Base-by-base conservation (phyloP, 2,329 filamentous ascomycete genomes). In the Samsoniella hepiali region DNA sequence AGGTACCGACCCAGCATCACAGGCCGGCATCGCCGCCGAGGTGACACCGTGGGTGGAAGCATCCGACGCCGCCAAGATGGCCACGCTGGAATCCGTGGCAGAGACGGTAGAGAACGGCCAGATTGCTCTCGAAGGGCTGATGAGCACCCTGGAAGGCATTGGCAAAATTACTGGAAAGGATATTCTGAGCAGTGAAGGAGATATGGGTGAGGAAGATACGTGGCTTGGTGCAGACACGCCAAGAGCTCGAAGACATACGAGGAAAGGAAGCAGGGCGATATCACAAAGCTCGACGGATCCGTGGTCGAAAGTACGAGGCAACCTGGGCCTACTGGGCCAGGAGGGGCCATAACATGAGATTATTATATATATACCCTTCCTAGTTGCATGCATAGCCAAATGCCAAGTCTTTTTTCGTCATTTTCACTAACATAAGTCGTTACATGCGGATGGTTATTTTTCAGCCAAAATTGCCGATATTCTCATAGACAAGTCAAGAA, bases 401-500 rank as follows among this genome's bases (percentile, higher is more conserved):
- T 64, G n/a, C 11, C 29, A 53, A 42, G 9, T 62, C 49, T 62
- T 58, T 57, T 53, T 51, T 38, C n/a, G 4, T 45, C 9, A 58
- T 38, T 31, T 64, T 32, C 22, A 22, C 9, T 22, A 44, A 2
- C 47, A 32, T 34, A 32, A 22, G 47, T 54, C 31, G 17, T 55
- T 51, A 63, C 15, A 51, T 40, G 32, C 13, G 45, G 27, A 31
- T 27, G 13, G 38, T 66, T 67, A 78, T 68, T 75, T 75, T 49
- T 80, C 80, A 49, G 80, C 81, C 73, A 96, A 73, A 64, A 95
- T 87, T 36, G 84, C 85, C 0, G 91, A 91, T 78, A 97, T 90
- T 71, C 91, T 88, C 72, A 98, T 81, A 7, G 90, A 84, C 67
- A 98, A 74, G 75, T 99, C 94, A 38, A 99, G 79, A 64, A 98